Evolutionary conservation across 306 rosid species (phyloP).

Genomic region (Rubus idaeus): DNA sequence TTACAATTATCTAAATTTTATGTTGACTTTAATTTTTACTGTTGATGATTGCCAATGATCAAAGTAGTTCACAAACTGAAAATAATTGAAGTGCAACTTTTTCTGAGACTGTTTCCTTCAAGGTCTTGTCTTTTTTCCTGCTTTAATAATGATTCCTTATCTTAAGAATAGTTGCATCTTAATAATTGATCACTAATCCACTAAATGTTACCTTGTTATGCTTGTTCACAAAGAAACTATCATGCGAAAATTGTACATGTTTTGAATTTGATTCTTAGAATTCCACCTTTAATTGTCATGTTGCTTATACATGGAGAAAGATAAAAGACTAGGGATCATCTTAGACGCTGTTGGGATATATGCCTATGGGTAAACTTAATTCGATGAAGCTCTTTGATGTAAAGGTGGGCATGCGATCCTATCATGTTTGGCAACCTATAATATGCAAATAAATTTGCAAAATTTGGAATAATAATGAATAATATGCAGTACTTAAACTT

Average conservation of each 20-base stretch:
- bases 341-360: background rate
- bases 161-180: background rate
- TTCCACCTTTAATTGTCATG: background rate
- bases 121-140: constrained; percentile 2
- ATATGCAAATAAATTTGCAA: background rate
- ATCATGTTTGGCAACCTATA: background rate
- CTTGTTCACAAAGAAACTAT: background rate
- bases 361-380: background rate
- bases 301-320: background rate
- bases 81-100: background rate
- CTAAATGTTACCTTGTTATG: background rate
- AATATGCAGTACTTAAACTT: background rate
- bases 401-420: background rate
- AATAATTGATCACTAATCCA: background rate
- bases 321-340: background rate
- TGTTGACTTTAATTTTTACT: background rate
- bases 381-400: background rate
- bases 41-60: constrained; percentile 4
- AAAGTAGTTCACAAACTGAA: background rate
- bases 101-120: background rate
- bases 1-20: background rate
- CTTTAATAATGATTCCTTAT: background rate
- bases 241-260: background rate
- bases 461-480: background rate
- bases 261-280: background rate